Conservation (phyloP, 2,329 filamentous ascomycete genomes). For the Penicillium capsulatum region DNA sequence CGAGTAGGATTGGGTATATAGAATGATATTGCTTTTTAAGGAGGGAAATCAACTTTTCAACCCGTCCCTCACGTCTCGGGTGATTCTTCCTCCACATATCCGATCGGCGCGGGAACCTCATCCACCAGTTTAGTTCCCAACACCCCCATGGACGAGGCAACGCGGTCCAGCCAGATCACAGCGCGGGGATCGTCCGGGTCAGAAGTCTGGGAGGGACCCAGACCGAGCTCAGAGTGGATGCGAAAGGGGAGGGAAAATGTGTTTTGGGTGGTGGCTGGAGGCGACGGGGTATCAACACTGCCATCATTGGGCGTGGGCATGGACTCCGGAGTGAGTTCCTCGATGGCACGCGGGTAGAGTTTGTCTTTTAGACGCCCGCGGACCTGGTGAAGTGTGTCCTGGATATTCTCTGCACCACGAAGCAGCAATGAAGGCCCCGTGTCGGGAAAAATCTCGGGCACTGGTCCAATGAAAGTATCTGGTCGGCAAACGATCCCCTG, state of each 20-base stretch:
- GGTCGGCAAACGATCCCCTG: constrained; percentile 23
- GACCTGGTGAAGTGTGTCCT: constrained; percentile 19
- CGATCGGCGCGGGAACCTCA: neutral
- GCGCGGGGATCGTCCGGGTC: constrained; percentile 22
- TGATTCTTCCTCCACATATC: constrained; percentile 2
- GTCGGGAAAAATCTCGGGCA: constrained; percentile 21
- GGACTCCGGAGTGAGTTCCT: constrained; percentile 16
- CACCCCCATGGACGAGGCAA: constrained; percentile 34
- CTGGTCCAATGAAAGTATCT: constrained; percentile 23
- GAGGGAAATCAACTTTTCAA: constrained; percentile 4
- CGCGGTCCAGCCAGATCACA: constrained; percentile 30
- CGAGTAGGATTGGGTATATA: too few species aligned
- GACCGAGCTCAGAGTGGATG: constrained; percentile 25
- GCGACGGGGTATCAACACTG: constrained; percentile 8
- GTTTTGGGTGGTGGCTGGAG: constrained; percentile 1
- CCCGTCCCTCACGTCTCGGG: neutral
- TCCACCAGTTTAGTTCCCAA: constrained; percentile 25
- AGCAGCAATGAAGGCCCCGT: constrained; percentile 26
- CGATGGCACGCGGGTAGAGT: constrained; percentile 6
- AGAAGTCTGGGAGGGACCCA: constrained; percentile 21
- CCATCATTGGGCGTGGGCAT: constrained; percentile 10
- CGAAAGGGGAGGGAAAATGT: constrained; percentile 22
- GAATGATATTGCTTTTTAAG: too few species aligned
- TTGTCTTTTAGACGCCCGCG: constrained; percentile 16
- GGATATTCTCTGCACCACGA: constrained; percentile 23